phyloP scores from a whole-genome alignment of 441 rosid species.

The Omphalea diandra region DNA sequence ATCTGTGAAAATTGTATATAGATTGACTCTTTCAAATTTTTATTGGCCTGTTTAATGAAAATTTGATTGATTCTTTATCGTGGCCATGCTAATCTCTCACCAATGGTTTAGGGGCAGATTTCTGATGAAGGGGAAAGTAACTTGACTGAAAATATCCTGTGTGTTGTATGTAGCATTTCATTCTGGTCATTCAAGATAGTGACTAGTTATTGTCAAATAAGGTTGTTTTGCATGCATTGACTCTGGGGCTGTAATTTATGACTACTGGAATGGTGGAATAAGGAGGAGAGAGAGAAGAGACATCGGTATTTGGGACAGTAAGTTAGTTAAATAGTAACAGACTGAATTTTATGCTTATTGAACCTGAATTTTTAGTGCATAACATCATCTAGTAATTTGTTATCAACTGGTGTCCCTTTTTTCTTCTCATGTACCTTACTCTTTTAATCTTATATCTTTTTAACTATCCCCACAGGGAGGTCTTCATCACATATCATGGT shows the following conservation, averaged over 20 bases:
- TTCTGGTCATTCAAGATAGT: not conserved
- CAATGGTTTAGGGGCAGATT: not conserved
- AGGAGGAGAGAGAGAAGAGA: not conserved
- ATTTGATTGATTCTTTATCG: not conserved
- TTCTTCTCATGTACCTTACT: not conserved
- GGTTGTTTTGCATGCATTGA: not conserved
- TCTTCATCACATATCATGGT: constrained; percentile 89
- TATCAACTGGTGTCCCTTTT: not conserved
- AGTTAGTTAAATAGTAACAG: not conserved
- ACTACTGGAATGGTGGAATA: not conserved
- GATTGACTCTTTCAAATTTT: not conserved
- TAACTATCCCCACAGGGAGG: constrained; percentile 61
- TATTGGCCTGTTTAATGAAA: not conserved
- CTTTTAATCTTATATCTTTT: constrained; percentile 6
- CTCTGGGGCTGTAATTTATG: not conserved
- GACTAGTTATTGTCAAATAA: not conserved
- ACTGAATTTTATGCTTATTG: not conserved
- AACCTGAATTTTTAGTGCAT: not conserved
- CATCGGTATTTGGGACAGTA: not conserved
- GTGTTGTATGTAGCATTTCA: not conserved
- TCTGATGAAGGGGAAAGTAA: not conserved
- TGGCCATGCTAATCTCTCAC: not conserved
- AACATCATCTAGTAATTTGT: not conserved
- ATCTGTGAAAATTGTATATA: not conserved
- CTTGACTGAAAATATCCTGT: not conserved